A percentile compares a stretch with the other conserved stretches of the same genome.
Evolutionary conservation across 1,284 basidiomycete species (phyloP).

Genomic region (Ustilago tritici): DNA sequence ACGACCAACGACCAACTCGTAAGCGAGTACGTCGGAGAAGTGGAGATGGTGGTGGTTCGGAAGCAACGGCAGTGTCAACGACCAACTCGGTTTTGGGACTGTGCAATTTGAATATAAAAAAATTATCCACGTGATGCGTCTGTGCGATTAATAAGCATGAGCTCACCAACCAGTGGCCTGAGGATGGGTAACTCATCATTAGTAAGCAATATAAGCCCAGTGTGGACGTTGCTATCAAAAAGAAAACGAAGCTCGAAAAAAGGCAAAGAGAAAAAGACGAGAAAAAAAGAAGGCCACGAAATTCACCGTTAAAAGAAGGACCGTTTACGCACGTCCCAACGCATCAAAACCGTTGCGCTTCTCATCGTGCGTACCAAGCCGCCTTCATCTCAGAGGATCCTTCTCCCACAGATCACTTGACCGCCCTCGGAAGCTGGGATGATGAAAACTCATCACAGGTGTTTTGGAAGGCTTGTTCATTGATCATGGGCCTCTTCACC

Average conservation of each 20-base stretch:
- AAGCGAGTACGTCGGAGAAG: too few relatives aligned
- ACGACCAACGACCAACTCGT: too few relatives aligned
- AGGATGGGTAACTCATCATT: too few relatives aligned
- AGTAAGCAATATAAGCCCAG: too few relatives aligned
- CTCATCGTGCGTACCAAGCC: not conserved
- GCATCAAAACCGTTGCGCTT: not conserved
- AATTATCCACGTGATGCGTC: too few relatives aligned
- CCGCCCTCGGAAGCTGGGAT: not conserved
- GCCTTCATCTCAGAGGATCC: not conserved
- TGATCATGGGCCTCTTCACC: conserved; percentile 40
- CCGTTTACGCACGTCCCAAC: conserved; percentile 3
- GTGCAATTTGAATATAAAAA: too few relatives aligned
- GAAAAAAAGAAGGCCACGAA: not conserved
- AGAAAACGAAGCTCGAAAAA: not conserved
- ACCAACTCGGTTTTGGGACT: too few relatives aligned
- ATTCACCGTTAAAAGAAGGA: not conserved
- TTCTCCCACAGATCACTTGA: not conserved
- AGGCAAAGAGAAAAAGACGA: too few relatives aligned
- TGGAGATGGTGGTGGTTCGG: too few relatives aligned
- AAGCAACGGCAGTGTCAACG: too few relatives aligned
- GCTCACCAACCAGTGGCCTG: too few relatives aligned
- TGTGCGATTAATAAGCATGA: too few relatives aligned
- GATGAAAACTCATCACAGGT: not conserved
- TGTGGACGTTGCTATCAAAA: not conserved
- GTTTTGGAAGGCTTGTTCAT: not conserved